Percentiles rank a stretch among this genome's conserved stretches.
phyloP scores from a whole-genome alignment of 768 basidiomycete species.

The Phlegmacium glaucopus region DNA sequence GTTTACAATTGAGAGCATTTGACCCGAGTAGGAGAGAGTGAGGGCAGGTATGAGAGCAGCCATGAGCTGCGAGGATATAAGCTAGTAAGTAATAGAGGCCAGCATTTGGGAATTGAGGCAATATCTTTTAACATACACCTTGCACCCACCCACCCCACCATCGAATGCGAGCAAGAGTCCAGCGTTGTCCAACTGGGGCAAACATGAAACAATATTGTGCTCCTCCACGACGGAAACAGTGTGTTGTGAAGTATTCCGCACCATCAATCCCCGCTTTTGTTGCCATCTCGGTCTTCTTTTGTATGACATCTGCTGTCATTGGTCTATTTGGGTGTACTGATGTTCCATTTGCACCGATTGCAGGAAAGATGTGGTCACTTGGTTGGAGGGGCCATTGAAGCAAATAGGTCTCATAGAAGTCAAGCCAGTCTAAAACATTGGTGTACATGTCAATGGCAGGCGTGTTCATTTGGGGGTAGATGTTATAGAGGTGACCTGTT shows the following conservation, averaged over 20 bases:
- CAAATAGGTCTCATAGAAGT: conserved; percentile 9
- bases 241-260: conserved; percentile 19
- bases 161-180: conserved; percentile 21
- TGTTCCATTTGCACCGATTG: conserved; percentile 20
- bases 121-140: conserved; percentile 59
- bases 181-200: conserved; percentile 24
- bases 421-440: conserved; percentile 14
- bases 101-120: conserved; percentile 47
- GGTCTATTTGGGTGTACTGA: conserved; percentile 1
- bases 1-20: conserved; percentile 32
- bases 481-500: conserved; percentile 12
- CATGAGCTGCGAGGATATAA: conserved; percentile 41
- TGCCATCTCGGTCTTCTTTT: conserved; percentile 23
- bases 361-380: conserved; percentile 31
- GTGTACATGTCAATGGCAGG: conserved; percentile 18
- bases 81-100: conserved; percentile 42
- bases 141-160: conserved; percentile 34
- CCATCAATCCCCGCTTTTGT: conserved; percentile 13
- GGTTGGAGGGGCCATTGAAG: conserved; percentile 15
- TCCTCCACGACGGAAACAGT: conserved; percentile 28
- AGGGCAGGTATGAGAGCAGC: conserved; percentile 58
- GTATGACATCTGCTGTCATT: conserved; percentile 13
- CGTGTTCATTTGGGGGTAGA: conserved; percentile 5
- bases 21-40: conserved; percentile 66
- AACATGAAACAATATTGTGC: conserved; percentile 32